Conservation (phyloP, 2,329 filamentous ascomycete genomes). For the Nemania sp. region DNA sequence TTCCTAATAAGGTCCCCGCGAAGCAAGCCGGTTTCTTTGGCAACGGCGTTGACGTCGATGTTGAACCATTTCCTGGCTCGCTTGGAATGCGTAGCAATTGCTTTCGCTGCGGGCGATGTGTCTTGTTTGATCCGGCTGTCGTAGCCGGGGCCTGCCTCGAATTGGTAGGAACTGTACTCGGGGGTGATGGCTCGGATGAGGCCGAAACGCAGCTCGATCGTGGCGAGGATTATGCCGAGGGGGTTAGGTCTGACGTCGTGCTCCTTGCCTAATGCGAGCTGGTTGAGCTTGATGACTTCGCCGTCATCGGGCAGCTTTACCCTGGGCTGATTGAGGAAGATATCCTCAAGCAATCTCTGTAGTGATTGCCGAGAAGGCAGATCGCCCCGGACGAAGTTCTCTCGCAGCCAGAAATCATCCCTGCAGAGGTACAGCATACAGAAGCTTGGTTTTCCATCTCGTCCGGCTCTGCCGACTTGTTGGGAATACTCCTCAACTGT, state of each 20-base stretch:
- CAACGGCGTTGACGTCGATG: constrained; percentile 62
- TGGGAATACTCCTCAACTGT: constrained; percentile 69
- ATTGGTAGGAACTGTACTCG: constrained; percentile 68
- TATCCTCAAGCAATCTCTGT: constrained; percentile 60
- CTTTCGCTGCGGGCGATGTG: constrained; percentile 56
- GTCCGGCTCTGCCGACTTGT: constrained; percentile 67
- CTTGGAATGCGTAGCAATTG: constrained; percentile 57
- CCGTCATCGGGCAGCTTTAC: constrained; percentile 51
- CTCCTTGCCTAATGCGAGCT: constrained; percentile 59
- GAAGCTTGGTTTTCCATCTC: constrained; percentile 64
- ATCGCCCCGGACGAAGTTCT: constrained; percentile 71
- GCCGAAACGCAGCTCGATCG: constrained; percentile 69
- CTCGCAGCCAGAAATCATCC: constrained; percentile 68
- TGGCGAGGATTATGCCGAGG: constrained; percentile 67
- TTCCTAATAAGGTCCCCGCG: constrained; percentile 65
- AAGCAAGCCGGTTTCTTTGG: constrained; percentile 49
- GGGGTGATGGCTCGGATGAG: constrained; percentile 68
- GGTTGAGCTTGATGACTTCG: constrained; percentile 60
- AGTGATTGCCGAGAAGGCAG: constrained; percentile 66
- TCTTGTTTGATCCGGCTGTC: constrained; percentile 52
- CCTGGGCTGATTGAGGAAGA: constrained; percentile 62
- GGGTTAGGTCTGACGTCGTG: constrained; percentile 66
- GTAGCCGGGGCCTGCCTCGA: constrained; percentile 54
- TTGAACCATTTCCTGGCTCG: constrained; percentile 58
- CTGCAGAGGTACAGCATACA: constrained; percentile 70